Percentiles rank a stretch among this genome's conserved stretches.
Conservation (phyloP, 768 basidiomycete species). For the Suillus subaureus region DNA sequence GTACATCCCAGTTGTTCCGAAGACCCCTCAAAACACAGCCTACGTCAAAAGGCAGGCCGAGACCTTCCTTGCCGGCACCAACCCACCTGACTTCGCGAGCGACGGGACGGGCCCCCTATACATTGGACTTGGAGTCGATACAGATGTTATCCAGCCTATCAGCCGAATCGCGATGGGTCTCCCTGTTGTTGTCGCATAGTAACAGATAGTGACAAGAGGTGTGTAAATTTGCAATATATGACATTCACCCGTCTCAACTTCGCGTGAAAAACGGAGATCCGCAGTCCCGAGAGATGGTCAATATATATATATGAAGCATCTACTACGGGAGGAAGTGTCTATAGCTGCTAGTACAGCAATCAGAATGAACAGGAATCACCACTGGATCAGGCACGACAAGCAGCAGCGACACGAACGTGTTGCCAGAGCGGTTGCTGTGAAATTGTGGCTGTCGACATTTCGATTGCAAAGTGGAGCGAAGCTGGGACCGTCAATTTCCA, state of each 20-base stretch:
- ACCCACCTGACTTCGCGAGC: conserved; percentile 74
- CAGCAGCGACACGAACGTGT: not conserved
- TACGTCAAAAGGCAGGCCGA: conserved; percentile 68
- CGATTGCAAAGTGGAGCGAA: too few species aligned
- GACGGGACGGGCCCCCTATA: conserved; percentile 43
- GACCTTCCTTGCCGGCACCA: conserved; percentile 56
- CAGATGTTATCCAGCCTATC: conserved; percentile 38
- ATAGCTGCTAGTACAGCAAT: too few species aligned
- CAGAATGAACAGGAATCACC: not conserved
- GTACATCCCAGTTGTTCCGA: conserved; percentile 77
- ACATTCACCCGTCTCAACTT: not conserved
- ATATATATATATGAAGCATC: not conserved
- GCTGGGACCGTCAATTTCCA: too few species aligned
- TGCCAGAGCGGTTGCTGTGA: too few species aligned
- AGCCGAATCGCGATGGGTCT: conserved; percentile 49
- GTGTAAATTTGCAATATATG: too few species aligned
- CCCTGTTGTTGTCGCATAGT: conserved; percentile 18
- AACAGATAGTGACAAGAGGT: not conserved
- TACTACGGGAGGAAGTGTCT: not conserved
- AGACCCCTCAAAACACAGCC: conserved; percentile 58
- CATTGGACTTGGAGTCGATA: conserved; percentile 40
- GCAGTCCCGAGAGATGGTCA: not conserved
- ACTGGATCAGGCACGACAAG: not conserved
- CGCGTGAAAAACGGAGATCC: not conserved
- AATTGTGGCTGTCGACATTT: too few species aligned